Conservation (phyloP, 2,329 filamentous ascomycete species). For the Epichloe elymi region DNA sequence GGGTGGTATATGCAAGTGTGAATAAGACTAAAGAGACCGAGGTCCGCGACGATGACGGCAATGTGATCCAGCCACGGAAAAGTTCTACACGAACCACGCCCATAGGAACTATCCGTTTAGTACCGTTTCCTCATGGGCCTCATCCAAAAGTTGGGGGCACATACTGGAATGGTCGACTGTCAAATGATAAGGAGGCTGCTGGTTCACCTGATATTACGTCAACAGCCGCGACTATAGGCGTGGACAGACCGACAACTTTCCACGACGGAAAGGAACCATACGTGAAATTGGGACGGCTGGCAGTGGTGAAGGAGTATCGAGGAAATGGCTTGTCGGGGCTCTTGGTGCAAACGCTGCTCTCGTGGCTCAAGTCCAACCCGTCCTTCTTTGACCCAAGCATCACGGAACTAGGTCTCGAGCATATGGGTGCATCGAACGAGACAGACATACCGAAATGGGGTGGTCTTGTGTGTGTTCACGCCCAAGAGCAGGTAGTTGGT, state of each 20-base stretch:
- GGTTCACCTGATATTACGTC: constrained; percentile 2
- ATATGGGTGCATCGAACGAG: constrained; percentile 24
- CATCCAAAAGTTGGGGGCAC: constrained; percentile 41
- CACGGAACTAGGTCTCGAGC: constrained; percentile 29
- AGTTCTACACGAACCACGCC: constrained; percentile 34
- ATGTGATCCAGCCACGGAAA: constrained; percentile 26
- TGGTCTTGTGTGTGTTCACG: constrained; percentile 67
- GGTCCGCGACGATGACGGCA: constrained; percentile 28
- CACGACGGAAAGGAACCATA: constrained; percentile 59
- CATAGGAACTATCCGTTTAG: constrained; percentile 65
- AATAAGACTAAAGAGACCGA: constrained; percentile 31
- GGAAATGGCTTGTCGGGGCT: constrained; percentile 50
- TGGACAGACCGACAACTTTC: constrained; percentile 34
- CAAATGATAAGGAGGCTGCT: constrained; percentile 10
- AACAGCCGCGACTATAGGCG: constrained; percentile 10
- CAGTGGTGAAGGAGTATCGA: constrained; percentile 53
- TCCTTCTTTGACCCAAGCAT: constrained; percentile 39
- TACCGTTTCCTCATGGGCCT: constrained; percentile 64
- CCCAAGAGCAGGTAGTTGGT: constrained; percentile 51
- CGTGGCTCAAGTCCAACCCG: constrained; percentile 54
- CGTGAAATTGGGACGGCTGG: constrained; percentile 68
- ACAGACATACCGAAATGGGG: constrained; percentile 48
- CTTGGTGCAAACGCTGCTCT: constrained; percentile 53
- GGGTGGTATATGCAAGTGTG: constrained; percentile 67
- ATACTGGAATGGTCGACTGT: constrained; percentile 33